A percentile compares a stretch with the other conserved stretches of the same genome.
These are phyloP conservation scores for Solanum lycopersicoides DNA, from an alignment of 257 asterid genomes.

Conservation along the genomic window DNA sequence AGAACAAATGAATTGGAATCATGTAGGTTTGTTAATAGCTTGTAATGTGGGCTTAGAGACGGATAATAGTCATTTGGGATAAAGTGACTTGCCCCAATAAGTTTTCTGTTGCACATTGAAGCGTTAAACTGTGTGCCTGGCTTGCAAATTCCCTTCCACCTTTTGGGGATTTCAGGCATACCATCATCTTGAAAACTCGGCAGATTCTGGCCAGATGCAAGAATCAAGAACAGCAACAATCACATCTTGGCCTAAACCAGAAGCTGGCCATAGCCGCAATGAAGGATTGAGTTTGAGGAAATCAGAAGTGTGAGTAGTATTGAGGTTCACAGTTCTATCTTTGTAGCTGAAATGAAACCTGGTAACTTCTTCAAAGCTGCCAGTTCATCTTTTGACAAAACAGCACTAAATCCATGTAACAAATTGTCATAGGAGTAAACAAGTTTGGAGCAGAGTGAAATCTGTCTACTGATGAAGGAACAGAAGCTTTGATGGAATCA, in stretches of 20 bases:
- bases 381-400: conserved; percentile 2
- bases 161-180: conserved; percentile 5
- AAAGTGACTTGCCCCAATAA: conserved; percentile 24
- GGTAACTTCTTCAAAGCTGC: not conserved
- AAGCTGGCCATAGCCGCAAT: conserved; percentile 15
- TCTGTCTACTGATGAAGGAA: not conserved
- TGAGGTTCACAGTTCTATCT: not conserved
- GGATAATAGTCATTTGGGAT: too few relatives aligned
- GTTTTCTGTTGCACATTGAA: conserved; percentile 19
- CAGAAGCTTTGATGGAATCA: not conserved
- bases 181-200: conserved; percentile 9
- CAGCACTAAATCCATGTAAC: conserved; percentile 15
- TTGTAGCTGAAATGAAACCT: conserved; percentile 10
- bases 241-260: conserved; percentile 6
- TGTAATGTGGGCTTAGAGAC: too few relatives aligned
- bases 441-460: not conserved
- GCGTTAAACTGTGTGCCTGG: conserved; percentile 9
- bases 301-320: conserved; percentile 8
- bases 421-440: not conserved
- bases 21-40: too few relatives aligned
- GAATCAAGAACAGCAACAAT: conserved; percentile 8
- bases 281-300: conserved; percentile 11
- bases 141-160: conserved; percentile 20
- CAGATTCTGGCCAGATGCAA: conserved; percentile 15
- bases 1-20: too few relatives aligned